phyloP scores from a whole-genome alignment of 148 eudicot species.

The Rheum nobile region DNA sequence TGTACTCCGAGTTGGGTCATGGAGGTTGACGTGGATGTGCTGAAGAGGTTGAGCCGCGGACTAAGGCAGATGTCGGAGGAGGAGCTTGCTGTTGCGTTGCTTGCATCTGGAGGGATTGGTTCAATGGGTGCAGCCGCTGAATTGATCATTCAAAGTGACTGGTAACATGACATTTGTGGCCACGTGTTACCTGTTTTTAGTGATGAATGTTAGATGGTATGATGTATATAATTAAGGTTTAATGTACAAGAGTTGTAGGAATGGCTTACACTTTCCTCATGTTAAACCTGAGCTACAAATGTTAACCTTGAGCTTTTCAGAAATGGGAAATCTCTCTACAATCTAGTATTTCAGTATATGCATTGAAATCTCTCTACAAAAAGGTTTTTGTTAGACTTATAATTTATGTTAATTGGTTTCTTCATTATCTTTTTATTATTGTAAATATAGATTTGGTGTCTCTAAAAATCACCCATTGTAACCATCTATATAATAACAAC shows the following conservation, averaged over 20 bases:
- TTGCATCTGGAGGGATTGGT: constrained; percentile 49
- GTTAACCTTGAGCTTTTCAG: not conserved
- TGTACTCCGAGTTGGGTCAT: constrained; percentile 62
- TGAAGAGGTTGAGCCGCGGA: constrained; percentile 54
- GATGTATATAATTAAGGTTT: not conserved
- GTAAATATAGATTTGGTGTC: too few species aligned
- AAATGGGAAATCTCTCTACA: not conserved
- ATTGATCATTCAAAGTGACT: constrained; percentile 36
- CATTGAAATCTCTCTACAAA: too few species aligned
- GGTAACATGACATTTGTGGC: not conserved
- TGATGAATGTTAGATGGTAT: not conserved
- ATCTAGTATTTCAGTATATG: too few species aligned
- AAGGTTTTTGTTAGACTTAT: too few species aligned
- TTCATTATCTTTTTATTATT: too few species aligned
- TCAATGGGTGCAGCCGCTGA: constrained; percentile 69
- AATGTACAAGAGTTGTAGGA: not conserved
- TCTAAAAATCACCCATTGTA: too few species aligned
- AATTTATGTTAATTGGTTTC: too few species aligned
- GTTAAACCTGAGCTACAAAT: not conserved
- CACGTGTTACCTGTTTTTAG: not conserved
- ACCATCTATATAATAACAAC: too few species aligned
- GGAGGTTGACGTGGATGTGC: constrained; percentile 42
- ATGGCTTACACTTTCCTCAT: not conserved
- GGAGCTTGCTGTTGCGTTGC: constrained; percentile 61
- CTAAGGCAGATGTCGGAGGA: constrained; percentile 47